phyloP scores from a whole-genome alignment of 129 eudicot species.

The Centaurea solstitialis region DNA sequence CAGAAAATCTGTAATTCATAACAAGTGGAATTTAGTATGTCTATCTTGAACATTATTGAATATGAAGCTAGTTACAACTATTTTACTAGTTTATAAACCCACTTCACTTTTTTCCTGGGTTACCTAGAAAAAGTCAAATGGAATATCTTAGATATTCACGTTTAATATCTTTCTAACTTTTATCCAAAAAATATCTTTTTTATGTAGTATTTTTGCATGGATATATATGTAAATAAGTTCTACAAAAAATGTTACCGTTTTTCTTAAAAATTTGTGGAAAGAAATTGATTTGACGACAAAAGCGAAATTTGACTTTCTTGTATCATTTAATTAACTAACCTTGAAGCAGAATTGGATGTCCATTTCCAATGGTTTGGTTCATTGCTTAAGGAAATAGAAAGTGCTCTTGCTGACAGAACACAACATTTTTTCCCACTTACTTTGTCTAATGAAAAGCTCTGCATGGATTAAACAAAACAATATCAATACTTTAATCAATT shows the following conservation, averaged over 20 bases:
- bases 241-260: too few relatives aligned
- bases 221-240: too few relatives aligned
- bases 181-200: too few relatives aligned
- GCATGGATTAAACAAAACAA: conserved; percentile 14
- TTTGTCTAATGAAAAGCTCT: conserved; percentile 53
- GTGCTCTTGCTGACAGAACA: conserved; percentile 53
- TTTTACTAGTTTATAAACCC: neutral
- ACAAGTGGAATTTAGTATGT: neutral
- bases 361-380: conserved; percentile 58
- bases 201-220: too few relatives aligned
- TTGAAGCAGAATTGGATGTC: conserved; percentile 45
- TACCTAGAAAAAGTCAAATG: too few relatives aligned
- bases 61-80: neutral
- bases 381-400: conserved; percentile 46
- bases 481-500: neutral
- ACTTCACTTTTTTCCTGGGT: too few relatives aligned
- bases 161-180: neutral
- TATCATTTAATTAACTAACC: conserved; percentile 31
- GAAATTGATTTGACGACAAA: neutral
- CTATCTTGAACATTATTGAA: neutral
- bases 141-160: neutral
- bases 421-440: conserved; percentile 46
- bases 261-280: too few relatives aligned
- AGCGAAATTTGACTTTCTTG: neutral
- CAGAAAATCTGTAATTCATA: conserved; percentile 49